These are phyloP conservation scores for Graphilbum ipis-grandicollis DNA, from an alignment of 2,329 filamentous ascomycete genomes.

Conservation along the genomic window DNA sequence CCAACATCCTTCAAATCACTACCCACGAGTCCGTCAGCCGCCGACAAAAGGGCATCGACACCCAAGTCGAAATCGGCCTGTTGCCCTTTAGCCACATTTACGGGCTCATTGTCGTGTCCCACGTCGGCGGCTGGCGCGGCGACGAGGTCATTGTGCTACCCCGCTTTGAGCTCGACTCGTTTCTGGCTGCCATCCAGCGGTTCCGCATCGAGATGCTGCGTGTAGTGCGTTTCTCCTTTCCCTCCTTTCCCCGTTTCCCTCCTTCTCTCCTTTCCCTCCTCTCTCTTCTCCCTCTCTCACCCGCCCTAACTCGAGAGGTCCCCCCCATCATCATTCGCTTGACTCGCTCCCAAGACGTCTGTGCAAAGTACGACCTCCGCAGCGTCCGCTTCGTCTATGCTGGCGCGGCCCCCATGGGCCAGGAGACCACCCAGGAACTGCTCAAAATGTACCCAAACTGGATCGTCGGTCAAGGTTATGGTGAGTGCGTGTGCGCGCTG, in stretches of 20 bases:
- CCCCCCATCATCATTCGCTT: slow-evolving; percentile 70
- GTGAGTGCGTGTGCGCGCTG: no score
- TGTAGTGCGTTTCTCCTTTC: slow-evolving; percentile 28
- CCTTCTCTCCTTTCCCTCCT: background rate
- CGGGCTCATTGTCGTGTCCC: slow-evolving; percentile 51
- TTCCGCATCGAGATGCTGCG: slow-evolving; percentile 50
- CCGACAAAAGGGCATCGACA: slow-evolving; percentile 13
- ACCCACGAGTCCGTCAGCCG: slow-evolving; percentile 21
- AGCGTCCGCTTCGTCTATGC: slow-evolving; percentile 50
- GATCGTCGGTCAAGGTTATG: slow-evolving; percentile 53
- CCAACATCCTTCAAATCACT: slow-evolving; percentile 48
- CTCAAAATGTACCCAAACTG: slow-evolving; percentile 42
- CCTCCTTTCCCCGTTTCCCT: background rate
- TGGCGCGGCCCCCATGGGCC: slow-evolving; percentile 62
- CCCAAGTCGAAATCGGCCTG: slow-evolving; percentile 36
- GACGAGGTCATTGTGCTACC: slow-evolving; percentile 54
- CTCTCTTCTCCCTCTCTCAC: background rate
- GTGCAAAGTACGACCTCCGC: slow-evolving; percentile 53
- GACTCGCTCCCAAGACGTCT: slow-evolving; percentile 43
- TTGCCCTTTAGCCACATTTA: slow-evolving; percentile 69
- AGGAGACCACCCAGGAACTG: slow-evolving; percentile 52
- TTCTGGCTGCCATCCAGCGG: slow-evolving; percentile 44
- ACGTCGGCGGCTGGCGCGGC: slow-evolving; percentile 48
- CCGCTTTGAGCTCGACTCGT: slow-evolving; percentile 52
- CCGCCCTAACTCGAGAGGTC: slow-evolving; percentile 26